These are phyloP conservation scores for Zanthoxylum bungeanum DNA, from an alignment of 345 rosid genomes.

Conservation along the genomic window DNA sequence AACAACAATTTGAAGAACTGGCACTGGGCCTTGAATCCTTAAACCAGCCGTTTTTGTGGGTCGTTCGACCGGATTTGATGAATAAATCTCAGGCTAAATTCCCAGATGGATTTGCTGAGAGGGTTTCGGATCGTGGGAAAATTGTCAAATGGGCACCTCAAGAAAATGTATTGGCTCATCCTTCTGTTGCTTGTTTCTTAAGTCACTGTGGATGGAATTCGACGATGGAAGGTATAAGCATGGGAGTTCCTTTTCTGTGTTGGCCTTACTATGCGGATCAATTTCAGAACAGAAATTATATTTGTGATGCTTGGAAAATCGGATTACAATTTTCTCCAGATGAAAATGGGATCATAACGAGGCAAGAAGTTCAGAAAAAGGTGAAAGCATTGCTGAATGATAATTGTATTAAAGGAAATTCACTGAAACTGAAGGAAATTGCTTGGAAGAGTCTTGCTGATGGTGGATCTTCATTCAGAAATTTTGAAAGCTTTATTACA, in stretches of 20 bases:
- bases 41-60: too few species aligned
- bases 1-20: too few species aligned
- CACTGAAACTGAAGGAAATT: constrained; percentile 28
- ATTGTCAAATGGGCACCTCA: constrained; percentile 30
- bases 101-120: constrained; percentile 26
- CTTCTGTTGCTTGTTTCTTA: constrained; percentile 23
- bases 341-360: constrained; percentile 25
- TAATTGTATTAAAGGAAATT: constrained; percentile 15
- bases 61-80: constrained; percentile 10
- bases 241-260: constrained; percentile 34
- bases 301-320: constrained; percentile 28
- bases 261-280: constrained; percentile 34
- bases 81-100: neutral
- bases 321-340: constrained; percentile 6
- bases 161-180: constrained; percentile 26
- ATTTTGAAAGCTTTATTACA: constrained; percentile 21
- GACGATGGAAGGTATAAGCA: constrained; percentile 24
- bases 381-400: constrained; percentile 9
- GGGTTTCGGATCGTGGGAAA: constrained; percentile 7
- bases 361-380: constrained; percentile 25
- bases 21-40: too few species aligned
- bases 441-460: constrained; percentile 13
- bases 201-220: constrained; percentile 43
- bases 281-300: constrained; percentile 23
- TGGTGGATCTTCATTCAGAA: constrained; percentile 30